Evolutionary conservation across 106 monocot genomes (phyloP).

Genomic region (Gastrodia elata): DNA sequence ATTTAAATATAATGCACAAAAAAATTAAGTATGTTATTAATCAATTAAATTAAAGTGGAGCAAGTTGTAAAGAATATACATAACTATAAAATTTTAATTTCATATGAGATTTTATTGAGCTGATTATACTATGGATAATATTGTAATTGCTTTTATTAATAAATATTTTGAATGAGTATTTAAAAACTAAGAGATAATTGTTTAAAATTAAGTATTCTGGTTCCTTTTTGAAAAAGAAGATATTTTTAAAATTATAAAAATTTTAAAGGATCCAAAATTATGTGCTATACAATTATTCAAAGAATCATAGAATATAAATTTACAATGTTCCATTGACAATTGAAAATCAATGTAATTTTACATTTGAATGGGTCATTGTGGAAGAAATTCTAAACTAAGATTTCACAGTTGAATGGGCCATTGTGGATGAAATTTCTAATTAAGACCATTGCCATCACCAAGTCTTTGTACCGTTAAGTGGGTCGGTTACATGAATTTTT

Average conservation of each 20-base stretch:
- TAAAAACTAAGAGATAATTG: not conserved
- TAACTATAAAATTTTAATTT: not conserved
- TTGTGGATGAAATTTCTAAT: too few relatives aligned
- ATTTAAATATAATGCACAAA: not conserved
- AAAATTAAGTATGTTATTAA: not conserved
- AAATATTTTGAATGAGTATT: not conserved
- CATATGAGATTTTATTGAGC: not conserved
- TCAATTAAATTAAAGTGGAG: not conserved
- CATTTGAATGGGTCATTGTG: not conserved
- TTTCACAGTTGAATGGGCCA: too few relatives aligned
- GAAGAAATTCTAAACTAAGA: not conserved
- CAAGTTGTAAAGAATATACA: not conserved
- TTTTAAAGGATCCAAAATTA: not conserved
- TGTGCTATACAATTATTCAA: not conserved
- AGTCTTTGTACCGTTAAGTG: too few relatives aligned
- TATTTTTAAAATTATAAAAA: constrained; percentile 1
- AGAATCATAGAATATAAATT: too few relatives aligned
- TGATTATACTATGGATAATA: not conserved
- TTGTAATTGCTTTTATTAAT: not conserved
- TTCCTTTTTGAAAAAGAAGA: too few relatives aligned
- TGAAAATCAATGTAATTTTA: not conserved
- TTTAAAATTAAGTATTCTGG: not conserved
- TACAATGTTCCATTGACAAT: not conserved
- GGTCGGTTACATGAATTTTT: too few relatives aligned
- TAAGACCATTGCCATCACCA: too few relatives aligned